These are phyloP conservation scores for Mrakiaceae sp. DNA, from an alignment of 1,284 basidiomycete species.

Conservation along the genomic window DNA sequence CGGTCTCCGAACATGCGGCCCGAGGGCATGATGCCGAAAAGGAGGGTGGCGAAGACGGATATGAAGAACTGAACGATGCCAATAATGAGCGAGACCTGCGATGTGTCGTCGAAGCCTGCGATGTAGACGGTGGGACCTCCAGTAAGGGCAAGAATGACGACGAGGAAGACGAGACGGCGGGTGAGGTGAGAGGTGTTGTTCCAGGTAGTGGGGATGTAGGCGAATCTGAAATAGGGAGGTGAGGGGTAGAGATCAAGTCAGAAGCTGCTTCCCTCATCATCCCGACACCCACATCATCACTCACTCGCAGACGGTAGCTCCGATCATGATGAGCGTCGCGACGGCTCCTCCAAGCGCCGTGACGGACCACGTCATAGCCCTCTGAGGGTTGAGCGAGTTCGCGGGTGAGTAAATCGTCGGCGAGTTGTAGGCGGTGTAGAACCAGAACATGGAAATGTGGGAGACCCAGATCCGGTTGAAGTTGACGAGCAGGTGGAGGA, in stretches of 20 bases:
- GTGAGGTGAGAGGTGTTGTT: conserved; percentile 91
- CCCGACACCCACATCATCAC: too few relatives aligned
- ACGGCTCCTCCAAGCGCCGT: conserved; percentile 83
- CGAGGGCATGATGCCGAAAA: conserved; percentile 78
- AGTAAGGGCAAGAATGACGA: conserved; percentile 71
- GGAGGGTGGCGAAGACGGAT: conserved; percentile 62
- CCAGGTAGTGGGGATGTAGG: conserved; percentile 93
- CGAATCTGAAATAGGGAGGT: conserved; percentile 40
- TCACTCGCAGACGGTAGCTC: conserved; percentile 70
- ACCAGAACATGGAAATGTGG: conserved; percentile 84
- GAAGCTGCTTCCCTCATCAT: too few relatives aligned
- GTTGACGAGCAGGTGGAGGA: conserved; percentile 88
- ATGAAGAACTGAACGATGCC: conserved; percentile 88
- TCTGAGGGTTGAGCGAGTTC: conserved; percentile 43
- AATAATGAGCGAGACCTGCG: conserved; percentile 60
- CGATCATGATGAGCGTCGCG: conserved; percentile 82
- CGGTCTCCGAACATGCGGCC: conserved; percentile 84
- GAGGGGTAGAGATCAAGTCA: too few relatives aligned
- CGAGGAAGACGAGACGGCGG: conserved; percentile 69
- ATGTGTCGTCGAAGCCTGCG: conserved; percentile 58
- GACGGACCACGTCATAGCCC: conserved; percentile 75
- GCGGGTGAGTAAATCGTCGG: conserved; percentile 64
- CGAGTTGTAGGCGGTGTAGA: conserved; percentile 88
- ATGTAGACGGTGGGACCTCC: conserved; percentile 85
- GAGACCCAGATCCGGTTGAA: conserved; percentile 97